These are phyloP conservation scores for Phytophthora idaei DNA, from an alignment of 352 stramenopile genomes.

Conservation along the genomic window DNA sequence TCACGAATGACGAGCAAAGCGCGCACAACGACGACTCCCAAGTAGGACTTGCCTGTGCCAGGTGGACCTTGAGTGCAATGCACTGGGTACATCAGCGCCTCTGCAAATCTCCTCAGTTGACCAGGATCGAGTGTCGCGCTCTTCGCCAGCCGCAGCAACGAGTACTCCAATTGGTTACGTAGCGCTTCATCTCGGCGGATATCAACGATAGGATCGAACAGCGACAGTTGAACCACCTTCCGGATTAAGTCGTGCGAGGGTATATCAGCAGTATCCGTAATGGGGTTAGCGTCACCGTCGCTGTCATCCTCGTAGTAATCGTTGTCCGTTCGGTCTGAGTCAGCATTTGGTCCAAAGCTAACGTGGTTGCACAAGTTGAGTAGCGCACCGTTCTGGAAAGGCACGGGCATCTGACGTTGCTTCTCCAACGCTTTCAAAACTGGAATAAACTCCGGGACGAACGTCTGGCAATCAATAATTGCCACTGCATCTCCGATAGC, in stretches of 20 bases:
- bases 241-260: conserved; percentile 27
- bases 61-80: conserved; percentile 88
- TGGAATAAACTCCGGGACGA: conserved; percentile 88
- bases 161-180: conserved; percentile 34
- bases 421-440: conserved; percentile 83
- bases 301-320: conserved; percentile 2
- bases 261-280: not conserved
- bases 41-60: conserved; percentile 91
- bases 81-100: conserved; percentile 77
- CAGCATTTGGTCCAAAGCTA: conserved; percentile 6
- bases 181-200: conserved; percentile 70
- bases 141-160: conserved; percentile 50
- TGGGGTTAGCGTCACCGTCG: not conserved
- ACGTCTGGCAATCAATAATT: conserved; percentile 89
- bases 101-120: conserved; percentile 77
- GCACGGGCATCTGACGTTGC: conserved; percentile 69
- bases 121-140: conserved; percentile 68
- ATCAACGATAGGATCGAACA: conserved; percentile 79
- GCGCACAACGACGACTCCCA: conserved; percentile 84
- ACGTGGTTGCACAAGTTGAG: conserved; percentile 59
- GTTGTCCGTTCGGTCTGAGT: not conserved
- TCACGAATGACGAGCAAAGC: conserved; percentile 78
- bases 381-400: conserved; percentile 75
- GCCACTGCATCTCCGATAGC: conserved; percentile 59
- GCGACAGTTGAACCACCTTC: conserved; percentile 59